Evolutionary conservation across 257 asterid genomes (phyloP), one percentile per base, ranked within the genome.

Genomic region (Forsythia viridissima): DNA sequence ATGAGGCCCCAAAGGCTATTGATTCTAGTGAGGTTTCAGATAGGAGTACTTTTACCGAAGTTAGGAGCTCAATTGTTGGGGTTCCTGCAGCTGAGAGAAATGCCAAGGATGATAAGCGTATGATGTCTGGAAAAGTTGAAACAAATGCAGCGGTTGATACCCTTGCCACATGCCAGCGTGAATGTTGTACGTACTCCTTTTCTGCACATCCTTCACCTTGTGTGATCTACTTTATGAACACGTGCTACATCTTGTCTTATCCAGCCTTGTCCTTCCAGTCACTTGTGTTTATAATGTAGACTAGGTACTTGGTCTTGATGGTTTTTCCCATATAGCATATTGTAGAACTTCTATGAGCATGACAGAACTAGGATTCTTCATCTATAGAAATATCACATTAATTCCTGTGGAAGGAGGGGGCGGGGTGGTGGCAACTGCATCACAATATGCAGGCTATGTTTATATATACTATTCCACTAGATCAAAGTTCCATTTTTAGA

Each of bases 171-270:
- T 78, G 70, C 83, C 91, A 79, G 61, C 86, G 66, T 73, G 98
- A 90, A 87, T 86, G 75, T 82, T 84, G 97, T 92, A 85, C 48
- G 96, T 86, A 76, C 70, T 69, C 74, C 37, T 77, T 79, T 72
- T 74, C 74, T 51, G 74, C 38, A 21, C 36, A 44, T 77, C 80
- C 20, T 73, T 83, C 75, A 43, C 43, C 71, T 73, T 67, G 48
- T 78, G 40, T 70, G 80, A 30, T 70, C 76, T 76, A 41, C 71
- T 57, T 80, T 67, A 34, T 61, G 10, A 71, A 69, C 59, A 24
- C 69, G 16, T 67, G 10, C 44, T 66, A 37, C 67, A 52, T 79
- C 38, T 76, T 66, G 74, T 77, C 73, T 69, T 75, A 18, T 72
- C 34, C 37, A 41, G 20, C 69, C n/a, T 74, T 75, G 18, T 41